Base-by-base conservation (phyloP, 2,329 filamentous ascomycete species). In the Phyllosticta citribraziliensis region DNA sequence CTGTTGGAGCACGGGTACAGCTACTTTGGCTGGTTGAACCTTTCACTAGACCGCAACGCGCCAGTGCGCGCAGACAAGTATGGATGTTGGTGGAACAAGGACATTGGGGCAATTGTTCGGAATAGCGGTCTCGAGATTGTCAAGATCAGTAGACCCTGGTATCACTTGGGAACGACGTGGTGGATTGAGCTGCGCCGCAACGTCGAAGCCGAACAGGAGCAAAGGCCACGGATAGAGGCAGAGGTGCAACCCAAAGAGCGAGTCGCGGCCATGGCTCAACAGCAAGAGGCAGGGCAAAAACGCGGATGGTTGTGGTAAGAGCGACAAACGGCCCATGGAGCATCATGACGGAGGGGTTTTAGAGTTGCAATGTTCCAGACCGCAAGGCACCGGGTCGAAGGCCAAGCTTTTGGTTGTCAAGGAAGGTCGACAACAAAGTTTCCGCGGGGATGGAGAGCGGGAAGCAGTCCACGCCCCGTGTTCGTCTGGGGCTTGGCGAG, bases 61-160 rank as follows among this genome's bases (percentile, higher is more conserved):
- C 70, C 76, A 50, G 74, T 72, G 62, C 79, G 80, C 65, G 79
- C 79, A 1, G 74, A 79, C 56, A 71, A 75, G 54, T 76, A 79
- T 63, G 79, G 79, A 19, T 81, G 79, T 65, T 81, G 78, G 78
- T 80, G 75, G 75, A 80, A 81, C 65, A 78, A 78, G 64, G 79
- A 81, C 59, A 79, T 81, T 64, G 78, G 75, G 8, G 72, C 70
- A 60, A 75, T 81, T 60, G 77, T 80, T 10, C 69, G 76, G 56
- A 72, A 76, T n/a, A 77, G 73, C 59, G 78, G 78, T 17, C 66
- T 81, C 54, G 76, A 80, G 62, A 71, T 81, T 2, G 76, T 79
- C 11, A 66, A 70, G 17, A 73, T 79, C 63, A 72, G 73, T 65
- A 72, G 79, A 63, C 55, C 55, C 3, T 61, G 58, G 58, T 73